Conservation (phyloP, 2,329 filamentous ascomycete species). For the Botrytis medusae region DNA sequence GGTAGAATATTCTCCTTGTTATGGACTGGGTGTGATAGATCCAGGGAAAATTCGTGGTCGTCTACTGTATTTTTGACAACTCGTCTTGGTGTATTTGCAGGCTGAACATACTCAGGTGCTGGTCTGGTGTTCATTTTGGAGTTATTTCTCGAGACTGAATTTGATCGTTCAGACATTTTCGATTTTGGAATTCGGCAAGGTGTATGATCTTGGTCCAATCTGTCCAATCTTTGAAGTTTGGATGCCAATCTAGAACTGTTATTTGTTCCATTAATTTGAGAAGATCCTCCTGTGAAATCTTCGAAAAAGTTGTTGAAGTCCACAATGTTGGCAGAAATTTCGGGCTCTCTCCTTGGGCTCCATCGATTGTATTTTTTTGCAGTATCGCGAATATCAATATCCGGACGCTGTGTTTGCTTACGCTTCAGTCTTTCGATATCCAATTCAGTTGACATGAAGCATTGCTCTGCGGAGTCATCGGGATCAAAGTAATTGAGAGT, state of each 20-base stretch:
- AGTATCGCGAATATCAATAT: conserved; percentile 36
- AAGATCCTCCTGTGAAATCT: conserved; percentile 47
- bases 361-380: conserved; percentile 40
- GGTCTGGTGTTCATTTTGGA: conserved; percentile 9
- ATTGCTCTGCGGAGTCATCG: conserved; percentile 13
- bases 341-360: conserved; percentile 35
- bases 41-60: conserved; percentile 11
- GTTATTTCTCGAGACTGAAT: neutral
- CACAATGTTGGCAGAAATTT: conserved; percentile 46
- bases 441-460: conserved; percentile 12
- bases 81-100: conserved; percentile 18
- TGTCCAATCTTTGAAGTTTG: conserved; percentile 29
- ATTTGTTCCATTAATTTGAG: conserved; percentile 17
- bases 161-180: conserved; percentile 9
- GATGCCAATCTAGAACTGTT: conserved; percentile 4
- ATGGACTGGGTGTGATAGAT: neutral
- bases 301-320: conserved; percentile 48
- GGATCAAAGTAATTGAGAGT: conserved; percentile 11
- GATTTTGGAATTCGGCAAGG: conserved; percentile 6
- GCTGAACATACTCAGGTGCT: conserved; percentile 8
- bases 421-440: conserved; percentile 13
- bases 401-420: conserved; percentile 30
- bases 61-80: conserved; percentile 15
- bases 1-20: conserved; percentile 32
- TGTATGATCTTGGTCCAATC: conserved; percentile 31